Evolutionary conservation across 1,139 yeast genomes (phyloP), one percentile per base, ranked within the genome.

Genomic region (Neolecta irregularis): DNA sequence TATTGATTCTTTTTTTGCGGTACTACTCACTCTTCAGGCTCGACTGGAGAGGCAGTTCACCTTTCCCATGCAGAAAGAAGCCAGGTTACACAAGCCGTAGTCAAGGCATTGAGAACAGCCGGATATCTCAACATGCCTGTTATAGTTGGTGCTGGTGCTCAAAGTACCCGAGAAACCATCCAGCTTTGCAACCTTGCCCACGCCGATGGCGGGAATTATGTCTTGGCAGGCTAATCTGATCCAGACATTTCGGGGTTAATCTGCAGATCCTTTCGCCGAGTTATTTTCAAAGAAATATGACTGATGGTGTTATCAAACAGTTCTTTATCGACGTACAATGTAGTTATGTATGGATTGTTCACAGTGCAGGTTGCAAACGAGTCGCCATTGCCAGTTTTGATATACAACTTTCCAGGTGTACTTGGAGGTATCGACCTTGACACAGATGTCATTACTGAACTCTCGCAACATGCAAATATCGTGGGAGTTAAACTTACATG

Each of bases 331-430:
- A 24, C 13, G n/a, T n/a, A n/a, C n/a, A n/a, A n/a, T n/a, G n/a
- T n/a, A n/a, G n/a, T n/a, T n/a, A n/a, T n/a, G n/a, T n/a, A n/a
- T n/a, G n/a, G n/a, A n/a, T n/a, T n/a, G n/a, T n/a, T n/a, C n/a
- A 49, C 52, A 13, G 55, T 51, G 20, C n/a, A n/a, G n/a, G 63
- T 67, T 22, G 71, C 71, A 18, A 65, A 64, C 41, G 49, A 52
- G 24, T 50, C 66, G 6, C 55, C 55, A 1, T 46, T 67, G 35
- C 72, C 72, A 24, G 53, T 67, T 26, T 46, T 67, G 46, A 56
- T 67, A 40, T 67, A 67, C 56, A 57, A 64, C 43, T 67, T 58
- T 51, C 72, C 72, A 12, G 70, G 70, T 6, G 69, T 63, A 24
- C 52, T 58, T 32, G 62, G 61, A 41, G 56, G 56, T 19, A 54